Evolutionary conservation across 441 rosid species (phyloP).

Genomic region (Codiaeum variegatum): DNA sequence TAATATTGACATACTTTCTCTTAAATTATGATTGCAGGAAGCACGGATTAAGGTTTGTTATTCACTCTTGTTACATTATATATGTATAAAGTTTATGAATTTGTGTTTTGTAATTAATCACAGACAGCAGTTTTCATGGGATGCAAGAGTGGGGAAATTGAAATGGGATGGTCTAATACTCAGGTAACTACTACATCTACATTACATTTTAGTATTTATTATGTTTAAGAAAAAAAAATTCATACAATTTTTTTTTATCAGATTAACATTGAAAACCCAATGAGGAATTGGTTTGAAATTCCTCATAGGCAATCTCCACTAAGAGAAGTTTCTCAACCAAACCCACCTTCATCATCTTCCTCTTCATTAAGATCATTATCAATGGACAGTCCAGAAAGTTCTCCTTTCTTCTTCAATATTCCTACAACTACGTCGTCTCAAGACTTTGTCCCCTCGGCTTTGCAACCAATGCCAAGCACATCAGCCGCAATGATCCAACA

Average conservation of each 20-base stretch:
- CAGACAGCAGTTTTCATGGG: constrained; percentile 82
- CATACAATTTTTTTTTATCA: constrained; percentile 16
- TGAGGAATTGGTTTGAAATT: constrained; percentile 55
- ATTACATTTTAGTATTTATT: too few species aligned
- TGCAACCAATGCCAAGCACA: constrained; percentile 3
- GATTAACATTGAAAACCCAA: constrained; percentile 51
- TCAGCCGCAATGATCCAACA: not conserved
- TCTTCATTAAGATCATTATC: constrained; percentile 62
- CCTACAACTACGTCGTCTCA: constrained; percentile 31
- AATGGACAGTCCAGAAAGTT: constrained; percentile 55
- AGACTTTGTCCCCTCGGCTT: constrained; percentile 16
- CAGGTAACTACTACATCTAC: too few species aligned
- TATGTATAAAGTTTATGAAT: not conserved
- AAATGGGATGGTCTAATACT: constrained; percentile 56
- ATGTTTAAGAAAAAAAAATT: not conserved
- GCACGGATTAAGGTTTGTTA: constrained; percentile 71
- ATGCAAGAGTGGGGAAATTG: constrained; percentile 78
- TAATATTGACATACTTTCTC: constrained; percentile 6
- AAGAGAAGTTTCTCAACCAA: constrained; percentile 32
- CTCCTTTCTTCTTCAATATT: constrained; percentile 45
- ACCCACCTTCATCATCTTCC: constrained; percentile 51
- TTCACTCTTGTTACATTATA: not conserved
- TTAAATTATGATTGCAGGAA: constrained; percentile 49
- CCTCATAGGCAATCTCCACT: constrained; percentile 27
- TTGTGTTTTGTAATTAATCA: not conserved